These are phyloP conservation scores for Sapria himalayana DNA, from an alignment of 345 rosid genomes.

Conservation along the genomic window DNA sequence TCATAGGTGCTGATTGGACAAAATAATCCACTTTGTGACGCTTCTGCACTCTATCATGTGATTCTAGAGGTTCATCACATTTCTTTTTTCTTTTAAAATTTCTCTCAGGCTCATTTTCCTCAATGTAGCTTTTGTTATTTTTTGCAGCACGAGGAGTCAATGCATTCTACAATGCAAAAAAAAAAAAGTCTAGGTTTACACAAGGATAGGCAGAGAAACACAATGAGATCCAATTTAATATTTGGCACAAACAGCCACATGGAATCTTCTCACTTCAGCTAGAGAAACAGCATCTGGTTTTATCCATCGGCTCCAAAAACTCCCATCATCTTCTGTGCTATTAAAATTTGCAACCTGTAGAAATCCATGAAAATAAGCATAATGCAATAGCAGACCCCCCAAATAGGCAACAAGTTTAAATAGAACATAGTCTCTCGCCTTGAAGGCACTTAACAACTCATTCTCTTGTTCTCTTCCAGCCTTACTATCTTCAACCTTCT, in stretches of 20 bases:
- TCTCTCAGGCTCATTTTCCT: constrained; percentile 49
- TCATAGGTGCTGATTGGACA: constrained; percentile 38
- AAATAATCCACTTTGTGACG: constrained; percentile 66
- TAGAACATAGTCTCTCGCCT: constrained; percentile 28
- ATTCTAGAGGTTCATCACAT: constrained; percentile 44
- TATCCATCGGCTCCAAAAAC: constrained; percentile 99
- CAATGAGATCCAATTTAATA: not conserved
- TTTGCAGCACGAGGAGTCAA: constrained; percentile 96
- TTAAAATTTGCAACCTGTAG: constrained; percentile 82
- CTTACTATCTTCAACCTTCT: constrained; percentile 82
- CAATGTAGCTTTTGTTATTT: constrained; percentile 78
- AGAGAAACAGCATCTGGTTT: constrained; percentile 75
- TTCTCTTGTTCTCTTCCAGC: constrained; percentile 34
- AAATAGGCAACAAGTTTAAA: not conserved
- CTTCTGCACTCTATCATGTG: constrained; percentile 45
- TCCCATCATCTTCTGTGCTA: constrained; percentile 81
- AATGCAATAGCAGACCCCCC: constrained; percentile 2
- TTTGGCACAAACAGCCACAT: no score
- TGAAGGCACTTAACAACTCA: constrained; percentile 87
- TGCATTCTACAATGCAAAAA: constrained; percentile 37
- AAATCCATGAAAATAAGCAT: constrained; percentile 7
- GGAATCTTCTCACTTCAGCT: constrained; percentile 49
- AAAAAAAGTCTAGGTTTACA: constrained; percentile 1
- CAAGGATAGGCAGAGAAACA: constrained; percentile 4
- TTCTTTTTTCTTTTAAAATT: constrained; percentile 77